phyloP scores from a whole-genome alignment of 2,329 filamentous ascomycete genomes.

The Aspergillus tanneri region DNA sequence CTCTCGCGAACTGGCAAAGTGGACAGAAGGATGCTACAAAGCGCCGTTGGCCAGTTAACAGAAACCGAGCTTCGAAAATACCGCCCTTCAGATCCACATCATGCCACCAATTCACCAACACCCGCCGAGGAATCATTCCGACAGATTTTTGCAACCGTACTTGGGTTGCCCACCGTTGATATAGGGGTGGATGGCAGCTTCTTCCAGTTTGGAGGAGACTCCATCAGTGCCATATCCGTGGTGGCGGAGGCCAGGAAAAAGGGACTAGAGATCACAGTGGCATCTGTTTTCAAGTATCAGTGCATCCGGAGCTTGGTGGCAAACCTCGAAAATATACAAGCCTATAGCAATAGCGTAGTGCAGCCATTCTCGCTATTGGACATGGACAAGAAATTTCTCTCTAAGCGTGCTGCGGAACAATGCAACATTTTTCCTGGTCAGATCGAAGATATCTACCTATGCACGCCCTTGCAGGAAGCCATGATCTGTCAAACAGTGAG shows the following conservation, averaged over 20 bases:
- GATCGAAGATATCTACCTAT: constrained; percentile 13
- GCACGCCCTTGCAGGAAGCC: constrained; percentile 11
- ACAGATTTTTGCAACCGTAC: constrained; percentile 1
- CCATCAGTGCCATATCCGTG: constrained; percentile 22
- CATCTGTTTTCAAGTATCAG: neutral
- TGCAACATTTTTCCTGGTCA: neutral
- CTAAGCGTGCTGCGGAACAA: neutral
- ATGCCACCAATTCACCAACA: neutral
- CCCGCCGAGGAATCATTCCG: constrained; percentile 19
- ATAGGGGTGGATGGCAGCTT: constrained; percentile 18
- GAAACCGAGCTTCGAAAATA: constrained; percentile 6
- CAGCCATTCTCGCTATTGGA: neutral
- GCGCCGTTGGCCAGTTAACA: neutral
- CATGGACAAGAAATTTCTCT: neutral
- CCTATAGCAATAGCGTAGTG: neutral
- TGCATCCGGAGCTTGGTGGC: neutral
- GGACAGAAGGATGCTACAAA: neutral
- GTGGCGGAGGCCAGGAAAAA: constrained; percentile 13
- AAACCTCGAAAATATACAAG: neutral
- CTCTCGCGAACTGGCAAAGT: constrained; percentile 4
- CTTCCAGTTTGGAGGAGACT: constrained; percentile 25
- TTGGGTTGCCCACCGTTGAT: neutral
- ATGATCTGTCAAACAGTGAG: neutral
- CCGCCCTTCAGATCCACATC: constrained; percentile 18
- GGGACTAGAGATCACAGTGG: constrained; percentile 16